Evolutionary conservation across 2,329 filamentous ascomycete species (phyloP), one percentile per base, ranked within the genome.

Genomic region (Botrytis squamosa): DNA sequence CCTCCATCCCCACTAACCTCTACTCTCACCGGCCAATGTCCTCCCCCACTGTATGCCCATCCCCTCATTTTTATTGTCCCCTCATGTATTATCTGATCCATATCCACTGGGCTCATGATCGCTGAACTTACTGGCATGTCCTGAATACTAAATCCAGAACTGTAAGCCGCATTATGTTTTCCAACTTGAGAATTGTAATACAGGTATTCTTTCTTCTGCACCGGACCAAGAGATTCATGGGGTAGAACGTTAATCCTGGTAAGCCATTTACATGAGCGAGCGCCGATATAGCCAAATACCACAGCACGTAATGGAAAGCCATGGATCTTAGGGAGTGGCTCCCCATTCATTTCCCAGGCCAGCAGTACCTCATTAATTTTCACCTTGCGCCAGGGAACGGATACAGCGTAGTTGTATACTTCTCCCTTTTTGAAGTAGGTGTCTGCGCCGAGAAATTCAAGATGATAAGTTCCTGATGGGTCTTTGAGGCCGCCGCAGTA

Each of bases 391-490:
- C 86, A 90, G 0, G 91, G 91, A 0, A 93, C 89, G 22, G 85
- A 88, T 66, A 92, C 89, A 33, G 87, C 84, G 77, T 93, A 93
- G 80, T 93, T 93, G 82, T 87, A 88, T 0, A 87, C 85, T 63
- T 91, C 82, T 25, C 66, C 77, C 68, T 89, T 88, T 80, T 93
- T 93, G 84, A 93, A 91, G 78, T 93, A 93, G 0, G 90, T 92
- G 73, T 93, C 92, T 1, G 89, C 90, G 0, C 91, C 91, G 73
- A 88, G 89, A 67, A 93, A 86, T 76, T 93, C 91, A 20, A 93
- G 81, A 75, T 93, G 90, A 74, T 88, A 87, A 0, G 84, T 89
- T 2, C 84, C 83, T 29, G 74, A 83, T n/a, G 70, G 70, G n/a
- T 73, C 44, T 1, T 80, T 76, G 2, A 92, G 81, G 0, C 91